Conservation (phyloP, 2,329 filamentous ascomycete genomes). For the Tolypocladium tundrense region DNA sequence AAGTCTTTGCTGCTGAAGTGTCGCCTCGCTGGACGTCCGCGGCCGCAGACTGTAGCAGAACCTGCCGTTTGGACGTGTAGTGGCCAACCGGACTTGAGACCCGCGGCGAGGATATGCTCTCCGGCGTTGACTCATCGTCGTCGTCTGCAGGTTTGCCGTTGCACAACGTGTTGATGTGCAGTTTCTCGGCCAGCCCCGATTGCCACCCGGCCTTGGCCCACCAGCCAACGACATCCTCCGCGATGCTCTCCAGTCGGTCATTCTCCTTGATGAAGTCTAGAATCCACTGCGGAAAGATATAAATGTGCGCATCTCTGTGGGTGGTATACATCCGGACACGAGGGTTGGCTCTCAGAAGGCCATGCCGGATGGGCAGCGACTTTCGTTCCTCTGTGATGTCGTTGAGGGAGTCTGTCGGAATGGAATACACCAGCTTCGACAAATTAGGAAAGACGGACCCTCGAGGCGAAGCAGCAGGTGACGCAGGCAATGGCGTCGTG, state of each 20-base stretch:
- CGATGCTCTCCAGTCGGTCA: conserved; percentile 74
- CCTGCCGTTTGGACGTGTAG: neutral
- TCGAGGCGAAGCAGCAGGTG: conserved; percentile 33
- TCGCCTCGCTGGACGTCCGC: neutral
- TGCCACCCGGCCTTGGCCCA: conserved; percentile 96
- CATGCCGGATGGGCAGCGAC: conserved; percentile 63
- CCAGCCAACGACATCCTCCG: conserved; percentile 87
- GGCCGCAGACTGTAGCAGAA: neutral
- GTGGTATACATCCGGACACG: conserved; percentile 71
- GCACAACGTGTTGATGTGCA: conserved; percentile 58
- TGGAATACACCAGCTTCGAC: conserved; percentile 73
- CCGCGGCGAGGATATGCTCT: conserved; percentile 16
- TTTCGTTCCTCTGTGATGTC: conserved; percentile 71
- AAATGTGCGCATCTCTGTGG: conserved; percentile 86
- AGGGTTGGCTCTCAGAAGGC: conserved; percentile 63
- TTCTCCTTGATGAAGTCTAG: conserved; percentile 74
- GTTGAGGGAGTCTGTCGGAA: conserved; percentile 81
- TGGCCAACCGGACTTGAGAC: conserved; percentile 12
- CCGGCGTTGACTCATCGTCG: conserved; percentile 23
- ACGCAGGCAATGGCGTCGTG: conserved; percentile 54
- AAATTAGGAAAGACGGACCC: conserved; percentile 58
- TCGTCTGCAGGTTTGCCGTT: conserved; percentile 26
- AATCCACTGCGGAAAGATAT: conserved; percentile 87
- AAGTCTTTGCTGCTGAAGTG: neutral
- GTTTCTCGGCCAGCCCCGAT: conserved; percentile 64